Base-by-base conservation (phyloP, 345 rosid species). In the Eucalyptus regnans region DNA sequence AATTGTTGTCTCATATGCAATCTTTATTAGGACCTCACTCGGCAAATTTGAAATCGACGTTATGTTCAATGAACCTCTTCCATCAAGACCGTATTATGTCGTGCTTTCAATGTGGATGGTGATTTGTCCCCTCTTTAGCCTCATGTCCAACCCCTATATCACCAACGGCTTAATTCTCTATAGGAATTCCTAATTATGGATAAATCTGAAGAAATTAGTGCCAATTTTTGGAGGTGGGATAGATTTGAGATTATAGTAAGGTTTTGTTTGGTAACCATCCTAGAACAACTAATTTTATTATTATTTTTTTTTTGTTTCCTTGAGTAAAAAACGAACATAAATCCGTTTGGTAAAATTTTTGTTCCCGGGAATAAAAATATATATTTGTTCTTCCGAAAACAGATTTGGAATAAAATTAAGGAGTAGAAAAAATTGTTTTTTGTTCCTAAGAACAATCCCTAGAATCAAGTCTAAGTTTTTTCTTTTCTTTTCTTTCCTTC, bases 351-450 rank as follows among this genome's bases (percentile, higher is more conserved):
- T 56, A 23, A 56, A 22, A 2, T 22, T 23, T 56, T 8, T 22
- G 1, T 56, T 56, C 1, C 0, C 0, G 5, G 5, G 0, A 56
- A 56, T 23, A 56, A 56, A 56, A 20, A 1, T 56, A 23, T 56
- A 52, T 20, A 1, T 20, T 52, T 52, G 58, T 52, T 52, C 0
- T 52, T 52, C 2, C 1, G 0, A 52, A 1, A 52, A 20, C 0
- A 56, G 1, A 56, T 56, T 56, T 56, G 6, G 7, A 56, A 56
- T 56, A 23, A 2, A 9, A 23, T 56, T 22, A 56, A 56, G 62
- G 9, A 56, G 0, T 56, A 23, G 5, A 56, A 9, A 56, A 9
- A 23, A 10, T 18, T 52, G 1, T 20, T 52, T 52, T 1, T 56
- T 56, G 5, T 23, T 56, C 23, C 9, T 56, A 54, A 8, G 2